phyloP scores from a whole-genome alignment of 768 basidiomycete species.

The Suillus clintonianus region DNA sequence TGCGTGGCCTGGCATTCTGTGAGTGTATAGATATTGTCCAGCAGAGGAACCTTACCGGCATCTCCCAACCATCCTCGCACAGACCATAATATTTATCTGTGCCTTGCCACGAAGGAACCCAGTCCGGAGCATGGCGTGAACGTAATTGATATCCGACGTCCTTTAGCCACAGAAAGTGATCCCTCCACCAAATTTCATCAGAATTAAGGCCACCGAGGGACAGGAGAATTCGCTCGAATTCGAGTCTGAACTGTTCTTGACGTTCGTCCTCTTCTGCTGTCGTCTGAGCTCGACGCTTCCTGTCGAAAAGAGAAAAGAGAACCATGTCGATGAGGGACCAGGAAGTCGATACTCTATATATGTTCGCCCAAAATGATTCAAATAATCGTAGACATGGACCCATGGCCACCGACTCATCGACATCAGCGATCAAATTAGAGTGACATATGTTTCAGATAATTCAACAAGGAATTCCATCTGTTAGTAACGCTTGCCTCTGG shows the following conservation, averaged over 20 bases:
- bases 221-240: neutral
- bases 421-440: no score
- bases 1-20: conserved; percentile 9
- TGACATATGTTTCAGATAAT: no score
- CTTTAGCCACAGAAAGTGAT: conserved; percentile 31
- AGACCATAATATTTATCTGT: neutral
- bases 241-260: neutral
- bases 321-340: neutral
- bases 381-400: neutral
- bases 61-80: neutral
- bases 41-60: conserved; percentile 20
- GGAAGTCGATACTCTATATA: no score
- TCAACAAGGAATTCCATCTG: no score
- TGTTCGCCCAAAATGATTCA: neutral
- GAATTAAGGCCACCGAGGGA: neutral
- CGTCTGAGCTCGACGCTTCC: neutral
- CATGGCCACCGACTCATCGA: no score
- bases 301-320: neutral
- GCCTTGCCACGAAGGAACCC: conserved; percentile 37
- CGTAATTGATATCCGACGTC: conserved; percentile 30
- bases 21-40: conserved; percentile 20
- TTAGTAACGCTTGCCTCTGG: no score
- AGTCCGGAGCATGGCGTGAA: conserved; percentile 31
- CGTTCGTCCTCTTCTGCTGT: neutral
- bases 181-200: conserved; percentile 11